phyloP scores from a whole-genome alignment of 805 yeast species.

The Pichia cephalocereana region DNA sequence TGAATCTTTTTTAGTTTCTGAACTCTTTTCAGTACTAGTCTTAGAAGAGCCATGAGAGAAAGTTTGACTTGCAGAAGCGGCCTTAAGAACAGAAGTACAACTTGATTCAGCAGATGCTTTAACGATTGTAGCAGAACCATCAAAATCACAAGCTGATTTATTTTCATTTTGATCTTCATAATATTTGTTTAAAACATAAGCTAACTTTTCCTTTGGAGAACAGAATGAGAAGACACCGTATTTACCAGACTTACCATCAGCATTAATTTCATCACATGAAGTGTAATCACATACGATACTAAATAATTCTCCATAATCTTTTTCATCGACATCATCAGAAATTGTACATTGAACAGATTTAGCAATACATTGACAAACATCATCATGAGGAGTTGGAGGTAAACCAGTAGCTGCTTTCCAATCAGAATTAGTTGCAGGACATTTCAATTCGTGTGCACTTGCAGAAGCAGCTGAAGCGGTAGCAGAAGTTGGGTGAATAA shows the following conservation, averaged over 20 bases:
- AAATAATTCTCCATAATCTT: constrained; percentile 55
- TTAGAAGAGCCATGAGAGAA: constrained; percentile 15
- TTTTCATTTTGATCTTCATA: constrained; percentile 37
- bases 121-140: constrained; percentile 55
- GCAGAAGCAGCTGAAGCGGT: constrained; percentile 28
- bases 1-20: not conserved
- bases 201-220: constrained; percentile 57
- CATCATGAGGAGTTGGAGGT: constrained; percentile 72
- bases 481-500: constrained; percentile 42
- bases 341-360: constrained; percentile 52
- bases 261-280: constrained; percentile 53
- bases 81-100: constrained; percentile 38
- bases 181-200: constrained; percentile 58
- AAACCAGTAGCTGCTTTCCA: constrained; percentile 63
- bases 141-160: constrained; percentile 57
- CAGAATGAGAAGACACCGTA: constrained; percentile 76
- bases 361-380: constrained; percentile 55
- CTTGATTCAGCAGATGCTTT: constrained; percentile 31
- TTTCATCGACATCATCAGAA: constrained; percentile 35
- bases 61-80: constrained; percentile 15
- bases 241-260: constrained; percentile 52
- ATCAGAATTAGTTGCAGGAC: constrained; percentile 42
- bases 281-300: constrained; percentile 46
- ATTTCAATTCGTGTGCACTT: constrained; percentile 28
- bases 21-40: constrained; percentile 12